Evolutionary conservation across 2,329 filamentous ascomycete genomes (phyloP).

Genomic region (Xylaria multiplex): DNA sequence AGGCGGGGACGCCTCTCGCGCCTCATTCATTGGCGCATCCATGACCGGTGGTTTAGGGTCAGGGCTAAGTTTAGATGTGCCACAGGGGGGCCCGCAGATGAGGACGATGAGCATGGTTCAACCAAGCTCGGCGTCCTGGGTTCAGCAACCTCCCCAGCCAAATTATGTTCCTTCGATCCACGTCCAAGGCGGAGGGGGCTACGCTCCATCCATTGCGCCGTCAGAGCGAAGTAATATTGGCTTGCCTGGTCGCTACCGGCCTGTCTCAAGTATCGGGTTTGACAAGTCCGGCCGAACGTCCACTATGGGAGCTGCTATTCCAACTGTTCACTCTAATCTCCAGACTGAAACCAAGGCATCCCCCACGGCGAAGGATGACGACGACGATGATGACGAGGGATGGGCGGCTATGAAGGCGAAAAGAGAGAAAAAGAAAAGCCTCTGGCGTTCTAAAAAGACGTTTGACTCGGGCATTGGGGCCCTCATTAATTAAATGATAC

Average conservation of each 20-base stretch:
- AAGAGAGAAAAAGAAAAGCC: slow-evolving; percentile 72
- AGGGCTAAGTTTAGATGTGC: slow-evolving; percentile 58
- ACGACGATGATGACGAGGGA: slow-evolving; percentile 74
- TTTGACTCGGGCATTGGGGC: slow-evolving; percentile 60
- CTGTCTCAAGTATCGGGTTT: slow-evolving; percentile 74
- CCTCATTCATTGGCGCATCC: slow-evolving; percentile 36
- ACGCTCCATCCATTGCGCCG: slow-evolving; percentile 91
- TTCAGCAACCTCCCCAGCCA: slow-evolving; percentile 58
- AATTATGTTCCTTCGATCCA: slow-evolving; percentile 63
- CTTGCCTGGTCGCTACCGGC: slow-evolving; percentile 87
- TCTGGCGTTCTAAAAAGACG: slow-evolving; percentile 71
- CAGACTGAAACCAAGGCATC: slow-evolving; percentile 53
- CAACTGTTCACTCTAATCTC: slow-evolving; percentile 53
- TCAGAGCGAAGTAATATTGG: slow-evolving; percentile 96
- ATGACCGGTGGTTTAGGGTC: slow-evolving; percentile 52
- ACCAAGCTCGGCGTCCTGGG: slow-evolving; percentile 69
- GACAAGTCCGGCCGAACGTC: slow-evolving; percentile 52
- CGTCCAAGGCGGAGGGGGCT: slow-evolving; percentile 66
- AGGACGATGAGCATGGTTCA: slow-evolving; percentile 88
- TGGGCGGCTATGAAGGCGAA: slow-evolving; percentile 78
- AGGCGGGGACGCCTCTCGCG: slow-evolving; percentile 37
- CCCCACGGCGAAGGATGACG: slow-evolving; percentile 57
- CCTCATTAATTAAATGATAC: slow-evolving; percentile 54
- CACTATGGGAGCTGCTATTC: slow-evolving; percentile 57
- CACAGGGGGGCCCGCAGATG: slow-evolving; percentile 58